phyloP scores from a whole-genome alignment of 2,329 filamentous ascomycete species.

The Colletotrichum sp. region DNA sequence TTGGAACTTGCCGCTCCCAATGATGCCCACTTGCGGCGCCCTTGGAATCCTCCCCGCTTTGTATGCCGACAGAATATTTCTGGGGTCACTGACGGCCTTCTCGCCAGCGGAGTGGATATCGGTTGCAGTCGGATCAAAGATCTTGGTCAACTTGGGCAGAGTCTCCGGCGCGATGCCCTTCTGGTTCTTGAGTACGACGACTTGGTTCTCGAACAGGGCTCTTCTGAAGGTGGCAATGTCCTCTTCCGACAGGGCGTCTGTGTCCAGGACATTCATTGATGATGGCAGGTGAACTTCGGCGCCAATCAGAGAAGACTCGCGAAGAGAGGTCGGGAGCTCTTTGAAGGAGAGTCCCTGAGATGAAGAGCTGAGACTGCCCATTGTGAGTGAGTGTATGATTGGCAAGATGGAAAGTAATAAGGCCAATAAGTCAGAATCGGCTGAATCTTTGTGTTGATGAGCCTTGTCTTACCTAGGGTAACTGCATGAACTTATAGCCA shows the following conservation, averaged over 20 bases:
- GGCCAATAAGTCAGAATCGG: not conserved
- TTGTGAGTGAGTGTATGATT: not conserved
- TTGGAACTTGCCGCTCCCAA: not conserved
- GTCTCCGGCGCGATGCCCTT: not conserved
- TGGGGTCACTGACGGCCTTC: not conserved
- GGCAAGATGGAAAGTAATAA: not conserved
- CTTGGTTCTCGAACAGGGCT: not conserved
- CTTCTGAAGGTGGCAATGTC: not conserved
- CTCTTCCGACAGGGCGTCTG: not conserved
- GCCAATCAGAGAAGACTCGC: not conserved
- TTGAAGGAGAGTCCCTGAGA: not conserved
- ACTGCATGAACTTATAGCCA: not conserved
- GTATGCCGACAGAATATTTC: not conserved
- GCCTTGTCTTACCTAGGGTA: accelerated
- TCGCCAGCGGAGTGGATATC: not conserved
- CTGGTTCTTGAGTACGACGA: not conserved
- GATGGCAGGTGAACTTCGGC: not conserved
- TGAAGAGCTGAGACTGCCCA: not conserved
- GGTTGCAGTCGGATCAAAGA: not conserved
- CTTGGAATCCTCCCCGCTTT: not conserved
- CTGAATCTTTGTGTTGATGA: not conserved
- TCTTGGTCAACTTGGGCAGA: not conserved
- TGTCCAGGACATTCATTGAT: not conserved
- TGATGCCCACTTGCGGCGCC: not conserved
- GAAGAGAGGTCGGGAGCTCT: not conserved